Conservation (phyloP, 306 rosid species). For the Medicago lupulina region DNA sequence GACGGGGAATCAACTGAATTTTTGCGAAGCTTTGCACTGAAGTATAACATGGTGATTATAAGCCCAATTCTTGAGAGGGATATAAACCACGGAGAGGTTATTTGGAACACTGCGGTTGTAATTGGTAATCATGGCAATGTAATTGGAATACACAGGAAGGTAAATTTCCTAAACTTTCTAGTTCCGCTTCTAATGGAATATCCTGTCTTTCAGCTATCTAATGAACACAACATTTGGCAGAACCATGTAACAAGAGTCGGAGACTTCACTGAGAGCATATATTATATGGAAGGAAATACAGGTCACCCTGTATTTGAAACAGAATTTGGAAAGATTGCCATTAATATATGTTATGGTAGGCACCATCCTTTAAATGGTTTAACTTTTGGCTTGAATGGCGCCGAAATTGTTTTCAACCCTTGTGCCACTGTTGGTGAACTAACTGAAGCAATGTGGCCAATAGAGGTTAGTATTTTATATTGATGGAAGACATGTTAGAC, state of each 20-base stretch:
- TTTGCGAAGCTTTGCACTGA: slow-evolving; percentile 68
- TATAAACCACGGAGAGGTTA: slow-evolving; percentile 78
- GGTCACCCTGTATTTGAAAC: slow-evolving; percentile 97
- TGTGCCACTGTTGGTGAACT: slow-evolving; percentile 92
- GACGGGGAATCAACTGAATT: slow-evolving; percentile 80
- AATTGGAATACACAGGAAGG: slow-evolving; percentile 94
- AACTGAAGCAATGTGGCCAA: slow-evolving; percentile 94
- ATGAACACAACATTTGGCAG: slow-evolving; percentile 52
- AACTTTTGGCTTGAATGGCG: slow-evolving; percentile 92
- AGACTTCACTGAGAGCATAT: slow-evolving; percentile 87
- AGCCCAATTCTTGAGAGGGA: slow-evolving; percentile 95
- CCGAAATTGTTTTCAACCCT: slow-evolving; percentile 97
- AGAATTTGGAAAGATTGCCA: slow-evolving; percentile 78
- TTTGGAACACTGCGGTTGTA: slow-evolving; percentile 87
- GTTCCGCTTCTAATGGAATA: slow-evolving; percentile 34
- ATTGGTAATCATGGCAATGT: slow-evolving; percentile 87
- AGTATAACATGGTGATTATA: slow-evolving; percentile 88
- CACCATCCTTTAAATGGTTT: slow-evolving; percentile 94
- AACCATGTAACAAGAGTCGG: slow-evolving; percentile 92
- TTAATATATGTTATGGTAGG: slow-evolving; percentile 91
- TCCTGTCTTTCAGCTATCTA: neutral
- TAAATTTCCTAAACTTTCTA: slow-evolving; percentile 50
- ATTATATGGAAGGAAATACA: slow-evolving; percentile 92
- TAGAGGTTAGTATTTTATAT: slow-evolving; percentile 63
- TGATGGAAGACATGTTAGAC: neutral